Base-by-base conservation (phyloP, 2,329 filamentous ascomycete genomes). In the Neofusicoccum cordaticola region DNA sequence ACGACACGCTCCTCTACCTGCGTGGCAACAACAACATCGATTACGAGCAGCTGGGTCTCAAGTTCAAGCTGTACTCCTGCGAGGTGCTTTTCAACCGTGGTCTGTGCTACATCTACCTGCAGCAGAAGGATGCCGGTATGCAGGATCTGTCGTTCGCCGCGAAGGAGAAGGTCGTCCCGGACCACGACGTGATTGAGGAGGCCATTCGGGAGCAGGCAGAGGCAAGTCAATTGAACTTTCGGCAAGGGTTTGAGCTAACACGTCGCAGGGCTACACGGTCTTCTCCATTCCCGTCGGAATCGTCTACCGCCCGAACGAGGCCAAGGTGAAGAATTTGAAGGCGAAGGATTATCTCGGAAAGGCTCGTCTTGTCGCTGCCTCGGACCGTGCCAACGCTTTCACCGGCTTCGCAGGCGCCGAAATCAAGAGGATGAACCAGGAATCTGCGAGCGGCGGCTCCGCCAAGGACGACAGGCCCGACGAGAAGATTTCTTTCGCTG, bases 211-310 rank as follows among this genome's bases (percentile, higher is more conserved):
- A 98, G 76, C 88, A 93, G 72, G 95, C 95, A 66, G 93, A 97
- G 85, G 92, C 95, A 83, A 56, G 60, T 15, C 19, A 9, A 11
- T 27, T 52, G n/a, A 11, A 11, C 47, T 31, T 11, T 13, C 2
- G 2, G 5, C 12, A 45, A 12, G 12, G 2, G 17, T 45, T 47
- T 37, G 1, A 17, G 63, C 72, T 81, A 66, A 80, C 68, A 64
- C 45, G 13, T 19, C 63, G 2, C 67, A 96, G 91, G 95, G 94
- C 52, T 99, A 99, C 75, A 98, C 95, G 0, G 95, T 99, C 47
- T 99, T 99, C 80, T 98, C 93, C 0, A 98, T 98, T 62, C 95
- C 95, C 0, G 93, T 98, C 12, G 95, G 95, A 27, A 91, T 97
- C 37, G 86, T 99, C 15, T 99, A 98, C 79, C 85, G 95, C 65